phyloP scores from a whole-genome alignment of 306 rosid species.

The Trifolium fragiferum region DNA sequence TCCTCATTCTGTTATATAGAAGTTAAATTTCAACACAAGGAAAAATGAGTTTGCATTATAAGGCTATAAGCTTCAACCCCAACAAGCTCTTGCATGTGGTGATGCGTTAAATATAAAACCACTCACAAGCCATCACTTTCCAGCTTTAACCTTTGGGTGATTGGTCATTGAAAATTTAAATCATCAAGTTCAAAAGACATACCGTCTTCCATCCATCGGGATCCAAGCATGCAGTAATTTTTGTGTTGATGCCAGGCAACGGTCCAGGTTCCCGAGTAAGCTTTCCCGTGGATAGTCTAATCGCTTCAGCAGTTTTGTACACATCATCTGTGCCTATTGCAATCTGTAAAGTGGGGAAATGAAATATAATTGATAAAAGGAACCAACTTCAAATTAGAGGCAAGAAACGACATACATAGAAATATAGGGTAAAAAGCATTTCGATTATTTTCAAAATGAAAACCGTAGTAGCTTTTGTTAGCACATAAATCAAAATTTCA shows the following conservation, averaged over 20 bases:
- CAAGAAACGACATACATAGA: neutral
- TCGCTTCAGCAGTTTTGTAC: conserved; percentile 89
- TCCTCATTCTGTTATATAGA: conserved; percentile 3
- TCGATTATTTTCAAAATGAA: conserved; percentile 3
- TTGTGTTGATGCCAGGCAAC: conserved; percentile 90
- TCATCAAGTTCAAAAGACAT: conserved; percentile 45
- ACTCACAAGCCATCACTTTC: conserved; percentile 12
- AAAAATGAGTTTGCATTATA: neutral
- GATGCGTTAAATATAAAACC: conserved; percentile 32
- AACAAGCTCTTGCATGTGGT: conserved; percentile 20
- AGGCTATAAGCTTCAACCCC: conserved; percentile 14
- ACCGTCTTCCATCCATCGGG: conserved; percentile 99
- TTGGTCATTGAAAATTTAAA: conserved; percentile 24
- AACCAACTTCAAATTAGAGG: conserved; percentile 37
- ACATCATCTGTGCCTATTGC: conserved; percentile 97
- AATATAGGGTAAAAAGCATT: conserved; percentile 27
- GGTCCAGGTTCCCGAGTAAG: conserved; percentile 98
- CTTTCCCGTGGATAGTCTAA: conserved; percentile 75
- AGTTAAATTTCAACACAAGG: neutral
- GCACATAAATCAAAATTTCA: conserved; percentile 24
- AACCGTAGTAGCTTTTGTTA: conserved; percentile 13
- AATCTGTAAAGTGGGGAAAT: conserved; percentile 53
- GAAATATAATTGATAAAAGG: conserved; percentile 32
- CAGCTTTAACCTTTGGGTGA: conserved; percentile 24
- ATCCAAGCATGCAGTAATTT: conserved; percentile 95